Evolutionary conservation across 2,329 filamentous ascomycete genomes (phyloP), one percentile per base, ranked within the genome.

Genomic region (Conoideocrella luteorostrata): DNA sequence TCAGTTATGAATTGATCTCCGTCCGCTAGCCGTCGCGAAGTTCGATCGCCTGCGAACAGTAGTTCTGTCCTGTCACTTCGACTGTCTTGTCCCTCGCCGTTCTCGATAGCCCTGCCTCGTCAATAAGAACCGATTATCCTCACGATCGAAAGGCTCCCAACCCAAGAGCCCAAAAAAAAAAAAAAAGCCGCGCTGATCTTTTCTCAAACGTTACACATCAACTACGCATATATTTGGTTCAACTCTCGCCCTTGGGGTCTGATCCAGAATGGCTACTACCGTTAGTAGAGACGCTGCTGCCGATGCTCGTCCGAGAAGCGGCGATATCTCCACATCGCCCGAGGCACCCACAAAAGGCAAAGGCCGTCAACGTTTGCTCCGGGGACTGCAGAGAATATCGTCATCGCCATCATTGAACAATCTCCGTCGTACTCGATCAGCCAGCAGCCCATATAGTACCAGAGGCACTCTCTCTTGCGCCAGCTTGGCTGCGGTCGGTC

Each of bases 381-480:
- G 82, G 50, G 80, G 82, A 24, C 74, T 95, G 39, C 84, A 91
- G 49, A 82, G 87, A 46, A 91, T 94, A 57, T 83, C 86, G 10
- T 95, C 88, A 0, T 88, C 84, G 6, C 82, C 86, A 1, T 86
- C 85, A 13, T 67, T 95, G 40, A 71, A 76, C 32, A 77, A 77
- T 46, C 63, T 81, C 43, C 75, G 80, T 44, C 78, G 84, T 47
- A 69, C 79, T 21, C 75, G 81, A 44, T 83, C 87, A 6, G 75
- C 78, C 46, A 82, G 78, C 56, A 85, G 84, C 55, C 79, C 83
- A 9, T 82, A 88, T 72, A 68, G 80, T 51, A 62, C 60, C 30
- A 63, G 68, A n/a, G 67, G 66, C 36, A 72, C 67, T 36, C 57
- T 79, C 11, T 80, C 77, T 2, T 79, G 75, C 52, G 71, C 71